Evolutionary conservation across 2,329 filamentous ascomycete genomes (phyloP), one percentile per base, ranked within the genome.

Genomic region (Penicillium sp.): DNA sequence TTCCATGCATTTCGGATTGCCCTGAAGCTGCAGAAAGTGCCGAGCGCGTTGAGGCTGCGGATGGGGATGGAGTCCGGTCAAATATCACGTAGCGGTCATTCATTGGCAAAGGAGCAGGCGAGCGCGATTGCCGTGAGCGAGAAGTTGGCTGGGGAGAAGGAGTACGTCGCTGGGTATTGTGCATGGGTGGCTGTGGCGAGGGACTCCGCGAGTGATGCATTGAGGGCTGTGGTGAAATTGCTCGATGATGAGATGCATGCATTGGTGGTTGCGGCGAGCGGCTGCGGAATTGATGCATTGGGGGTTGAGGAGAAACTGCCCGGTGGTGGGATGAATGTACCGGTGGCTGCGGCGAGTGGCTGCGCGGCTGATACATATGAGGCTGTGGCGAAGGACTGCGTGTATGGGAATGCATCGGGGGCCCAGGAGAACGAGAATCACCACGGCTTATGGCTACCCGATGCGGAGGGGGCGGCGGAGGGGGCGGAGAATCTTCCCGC

Each of bases 401-500:
- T 16, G 24, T 27, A n/a, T 11, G 56, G 3, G 34, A 36, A 36
- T 54, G 16, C 47, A 55, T 45, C 11, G 54, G 39, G 32, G 58
- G 46, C 32, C 38, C 43, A 3, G 58, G 56, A 32, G 56, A 60
- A 18, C 38, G 36, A 11, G 68, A 65, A 9, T 63, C 59, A 3
- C 66, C 60, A 16, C 68, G 75, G 58, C 78, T 77, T 56, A 85
- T 81, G 6, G 77, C 75, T 41, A 84, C 75, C 57, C 84, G 81
- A 72, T 92, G 90, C 7, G 92, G 87, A 59, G 95, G 92, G 6
- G 92, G 91, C 8, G 88, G 88, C 0, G 92, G 92, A 2, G 91
- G 87, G 2, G 92, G 91, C 7, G 92, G 91, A 16, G 91, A 90
- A 8, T 88, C 88, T 18, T 84, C 85, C 39, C 83, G 81, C 36